Evolutionary conservation across 2,329 filamentous ascomycete genomes (phyloP), one percentile per base, ranked within the genome.

Genomic region (Ophiosphaerella korrae): DNA sequence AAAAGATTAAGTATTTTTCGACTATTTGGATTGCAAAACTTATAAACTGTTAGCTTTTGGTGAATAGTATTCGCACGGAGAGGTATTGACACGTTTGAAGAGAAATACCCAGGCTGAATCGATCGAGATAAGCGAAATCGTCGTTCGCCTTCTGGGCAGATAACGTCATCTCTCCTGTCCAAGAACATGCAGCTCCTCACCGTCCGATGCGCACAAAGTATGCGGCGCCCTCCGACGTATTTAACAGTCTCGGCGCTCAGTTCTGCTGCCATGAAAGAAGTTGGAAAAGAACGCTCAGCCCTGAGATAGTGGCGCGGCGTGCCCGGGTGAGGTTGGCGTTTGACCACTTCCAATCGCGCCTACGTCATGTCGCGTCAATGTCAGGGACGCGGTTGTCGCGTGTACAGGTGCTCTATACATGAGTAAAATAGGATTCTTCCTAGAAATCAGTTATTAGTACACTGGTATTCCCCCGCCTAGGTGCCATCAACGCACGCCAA

Each of bases 341-440:
- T 39, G 40, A 43, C 34, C 34, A 14, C 33, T 8, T 3, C 40
- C 43, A 42, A 40, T 39, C 21, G 34, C 38, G 26, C 31, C 40
- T 42, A 55, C 52, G 41, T 55, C 52, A 54, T 39, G 29, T 4
- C 11, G 51, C 42, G 36, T 37, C 26, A 45, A 44, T 16, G 29
- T 24, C 50, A 50, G 47, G 51, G 50, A 44, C 46, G 43, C 42
- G 52, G 36, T 35, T 23, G 52, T 54, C 52, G 43, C 52, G 52
- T 54, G 52, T 18, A 32, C 34, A 33, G 29, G 32, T 13, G 12
- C 37, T 18, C 3, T 12, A 18, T 8, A 33, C 8, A 37, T 21
- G 32, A 24, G 7, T 11, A 7, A 45, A 24, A 38, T n/a, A 21
- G 24, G 12, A 18, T 18, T 36, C 23, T 18, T 26, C 38, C 42